A percentile compares a stretch with the other conserved stretches of the same genome.
These are phyloP conservation scores for Backusella psychrophila DNA, from an alignment of 192 early-diverging fungal species.

Conservation along the genomic window DNA sequence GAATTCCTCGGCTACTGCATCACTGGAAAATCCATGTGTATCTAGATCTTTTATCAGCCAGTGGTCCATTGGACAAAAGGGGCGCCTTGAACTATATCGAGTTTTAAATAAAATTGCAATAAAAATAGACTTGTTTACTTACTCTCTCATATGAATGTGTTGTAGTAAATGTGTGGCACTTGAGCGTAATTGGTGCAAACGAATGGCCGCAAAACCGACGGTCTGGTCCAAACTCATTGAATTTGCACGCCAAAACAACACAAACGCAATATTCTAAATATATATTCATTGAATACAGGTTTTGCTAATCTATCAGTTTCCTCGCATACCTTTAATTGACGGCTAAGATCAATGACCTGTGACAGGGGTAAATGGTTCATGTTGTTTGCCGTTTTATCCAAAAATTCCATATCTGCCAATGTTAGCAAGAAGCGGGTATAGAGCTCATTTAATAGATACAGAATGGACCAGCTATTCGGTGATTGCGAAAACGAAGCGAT, in stretches of 20 bases:
- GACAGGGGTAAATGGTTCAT: slow-evolving; percentile 48
- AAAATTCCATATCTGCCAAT: slow-evolving; percentile 87
- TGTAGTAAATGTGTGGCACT: slow-evolving; percentile 64
- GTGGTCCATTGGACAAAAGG: slow-evolving; percentile 63
- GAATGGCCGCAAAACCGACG: slow-evolving; percentile 35
- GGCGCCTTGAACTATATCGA: slow-evolving; percentile 54
- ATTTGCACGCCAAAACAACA: slow-evolving; percentile 66
- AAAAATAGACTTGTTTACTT: slow-evolving; percentile 16
- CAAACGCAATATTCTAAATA: slow-evolving; percentile 68
- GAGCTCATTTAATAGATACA: slow-evolving; percentile 73
- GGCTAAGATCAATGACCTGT: slow-evolving; percentile 53
- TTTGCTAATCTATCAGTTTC: too few relatives aligned
- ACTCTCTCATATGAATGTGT: slow-evolving; percentile 78
- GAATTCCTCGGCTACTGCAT: slow-evolving; percentile 53
- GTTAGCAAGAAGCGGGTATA: slow-evolving; percentile 72
- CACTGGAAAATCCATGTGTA: slow-evolving; percentile 51
- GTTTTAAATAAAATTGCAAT: neutral
- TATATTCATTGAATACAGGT: too few relatives aligned
- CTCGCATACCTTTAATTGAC: slow-evolving; percentile 48
- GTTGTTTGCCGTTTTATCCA: slow-evolving; percentile 40
- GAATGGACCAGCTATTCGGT: slow-evolving; percentile 51
- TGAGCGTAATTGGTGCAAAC: slow-evolving; percentile 53
- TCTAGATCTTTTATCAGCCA: slow-evolving; percentile 70
- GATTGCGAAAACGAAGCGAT: slow-evolving; percentile 6
- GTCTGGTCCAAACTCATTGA: slow-evolving; percentile 35